phyloP scores from a whole-genome alignment of 768 basidiomycete genomes.

The Tricholoma saponaceum region DNA sequence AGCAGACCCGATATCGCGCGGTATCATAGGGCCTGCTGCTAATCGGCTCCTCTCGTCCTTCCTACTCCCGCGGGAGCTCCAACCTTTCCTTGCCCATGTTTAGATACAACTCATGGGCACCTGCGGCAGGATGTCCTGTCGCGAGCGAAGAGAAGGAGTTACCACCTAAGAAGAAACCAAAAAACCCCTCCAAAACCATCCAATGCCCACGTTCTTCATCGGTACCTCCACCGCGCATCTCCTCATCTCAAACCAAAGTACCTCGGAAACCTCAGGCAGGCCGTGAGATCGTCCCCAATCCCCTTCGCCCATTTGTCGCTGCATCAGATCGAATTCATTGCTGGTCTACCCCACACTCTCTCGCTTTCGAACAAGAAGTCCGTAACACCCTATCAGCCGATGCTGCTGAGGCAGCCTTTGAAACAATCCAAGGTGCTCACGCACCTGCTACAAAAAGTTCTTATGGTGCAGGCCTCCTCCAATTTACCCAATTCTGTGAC shows the following conservation, averaged over 20 bases:
- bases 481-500: conserved; percentile 12
- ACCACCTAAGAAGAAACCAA: no score
- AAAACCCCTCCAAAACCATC: no score
- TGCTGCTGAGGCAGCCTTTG: not conserved
- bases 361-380: not conserved
- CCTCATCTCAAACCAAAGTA: not conserved
- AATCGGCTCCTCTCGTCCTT: not conserved
- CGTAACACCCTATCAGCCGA: not conserved
- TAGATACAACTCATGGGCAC: not conserved
- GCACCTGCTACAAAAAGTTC: no score
- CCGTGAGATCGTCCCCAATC: not conserved
- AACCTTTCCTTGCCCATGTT: not conserved
- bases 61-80: not conserved
- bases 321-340: not conserved
- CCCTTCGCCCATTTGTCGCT: not conserved
- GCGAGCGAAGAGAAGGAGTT: not conserved
- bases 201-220: no score
- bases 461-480: no score
- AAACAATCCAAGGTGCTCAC: not conserved
- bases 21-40: not conserved
- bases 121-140: not conserved
- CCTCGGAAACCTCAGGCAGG: not conserved
- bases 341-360: not conserved
- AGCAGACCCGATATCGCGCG: conserved; percentile 12
- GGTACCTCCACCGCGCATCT: not conserved